phyloP scores from a whole-genome alignment of 257 asterid genomes.

The Primulina huaijiensis region DNA sequence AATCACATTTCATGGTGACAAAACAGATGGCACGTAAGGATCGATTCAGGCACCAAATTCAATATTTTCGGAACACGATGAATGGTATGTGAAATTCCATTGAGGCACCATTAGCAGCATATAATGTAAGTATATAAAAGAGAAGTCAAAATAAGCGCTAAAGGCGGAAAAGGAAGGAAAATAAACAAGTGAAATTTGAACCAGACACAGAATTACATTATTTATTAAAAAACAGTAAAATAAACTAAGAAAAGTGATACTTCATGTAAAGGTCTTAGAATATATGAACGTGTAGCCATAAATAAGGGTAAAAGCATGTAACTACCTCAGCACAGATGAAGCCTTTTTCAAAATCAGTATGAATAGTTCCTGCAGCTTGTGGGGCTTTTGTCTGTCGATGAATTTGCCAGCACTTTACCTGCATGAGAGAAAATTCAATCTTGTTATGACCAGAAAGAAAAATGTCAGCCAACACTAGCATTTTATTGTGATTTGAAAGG shows the following conservation, averaged over 20 bases:
- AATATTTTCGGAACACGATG: not conserved
- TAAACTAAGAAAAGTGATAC: not conserved
- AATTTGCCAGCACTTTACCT: slow-evolving; percentile 99
- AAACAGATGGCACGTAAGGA: not conserved
- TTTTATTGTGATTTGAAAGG: not conserved
- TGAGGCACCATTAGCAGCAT: not conserved
- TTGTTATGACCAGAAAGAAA: slow-evolving; percentile 1
- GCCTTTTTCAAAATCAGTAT: slow-evolving; percentile 91
- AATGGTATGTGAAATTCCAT: not conserved
- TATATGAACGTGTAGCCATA: slow-evolving; percentile 4
- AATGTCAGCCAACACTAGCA: not conserved
- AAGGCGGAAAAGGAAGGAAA: not conserved
- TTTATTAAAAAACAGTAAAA: slow-evolving; percentile 3
- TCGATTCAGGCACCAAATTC: not conserved
- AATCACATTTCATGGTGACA: not conserved
- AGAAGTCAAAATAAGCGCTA: not conserved
- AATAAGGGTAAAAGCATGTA: slow-evolving; percentile 9
- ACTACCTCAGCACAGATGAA: slow-evolving; percentile 96
- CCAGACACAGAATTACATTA: not conserved
- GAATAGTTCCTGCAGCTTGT: slow-evolving; percentile 98
- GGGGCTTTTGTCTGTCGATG: slow-evolving; percentile 88
- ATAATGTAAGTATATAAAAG: not conserved
- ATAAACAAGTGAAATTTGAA: not conserved
- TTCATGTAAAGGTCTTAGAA: not conserved
- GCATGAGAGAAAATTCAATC: slow-evolving; percentile 27